These are phyloP conservation scores for Penicillium expansum DNA, from an alignment of 2,329 filamentous ascomycete species.

Conservation along the genomic window DNA sequence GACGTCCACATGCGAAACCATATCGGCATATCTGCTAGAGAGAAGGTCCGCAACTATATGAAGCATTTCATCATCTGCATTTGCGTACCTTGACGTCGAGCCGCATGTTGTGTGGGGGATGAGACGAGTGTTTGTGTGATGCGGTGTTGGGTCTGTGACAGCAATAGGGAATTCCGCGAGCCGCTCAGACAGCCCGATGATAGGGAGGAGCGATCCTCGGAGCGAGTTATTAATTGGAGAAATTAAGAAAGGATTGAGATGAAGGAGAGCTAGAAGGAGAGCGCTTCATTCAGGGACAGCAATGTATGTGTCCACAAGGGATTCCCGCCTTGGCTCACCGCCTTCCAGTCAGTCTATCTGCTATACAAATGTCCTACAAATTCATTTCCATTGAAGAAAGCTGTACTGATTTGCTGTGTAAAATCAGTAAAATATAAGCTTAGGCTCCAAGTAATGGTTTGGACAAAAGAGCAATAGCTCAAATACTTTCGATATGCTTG, in stretches of 20 bases:
- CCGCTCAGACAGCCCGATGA: slow-evolving; percentile 35
- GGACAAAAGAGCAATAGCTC: background rate
- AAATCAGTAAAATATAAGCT: too few relatives aligned
- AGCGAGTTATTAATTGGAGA: slow-evolving; percentile 11
- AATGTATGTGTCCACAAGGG: slow-evolving; percentile 32
- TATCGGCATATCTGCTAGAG: background rate
- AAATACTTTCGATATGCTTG: background rate
- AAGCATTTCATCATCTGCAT: slow-evolving; percentile 6
- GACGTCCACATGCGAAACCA: background rate
- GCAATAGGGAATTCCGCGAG: slow-evolving; percentile 32
- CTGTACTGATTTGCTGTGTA: background rate
- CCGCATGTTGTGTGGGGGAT: slow-evolving; percentile 50
- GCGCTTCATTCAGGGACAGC: slow-evolving; percentile 24
- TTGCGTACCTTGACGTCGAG: slow-evolving; percentile 58
- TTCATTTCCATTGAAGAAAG: background rate
- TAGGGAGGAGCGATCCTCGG: slow-evolving; percentile 17
- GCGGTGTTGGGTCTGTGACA: slow-evolving; percentile 33
- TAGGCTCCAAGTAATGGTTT: background rate
- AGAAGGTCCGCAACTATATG: background rate
- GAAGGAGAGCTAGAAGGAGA: slow-evolving; percentile 20
- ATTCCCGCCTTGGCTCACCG: slow-evolving; percentile 27
- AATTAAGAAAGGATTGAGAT: slow-evolving; percentile 18
- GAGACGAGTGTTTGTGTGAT: slow-evolving; percentile 34
- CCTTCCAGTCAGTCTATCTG: slow-evolving; percentile 16
- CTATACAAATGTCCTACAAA: background rate